These are phyloP conservation scores for Boletus sp. DNA, from an alignment of 768 basidiomycete genomes.

Conservation along the genomic window DNA sequence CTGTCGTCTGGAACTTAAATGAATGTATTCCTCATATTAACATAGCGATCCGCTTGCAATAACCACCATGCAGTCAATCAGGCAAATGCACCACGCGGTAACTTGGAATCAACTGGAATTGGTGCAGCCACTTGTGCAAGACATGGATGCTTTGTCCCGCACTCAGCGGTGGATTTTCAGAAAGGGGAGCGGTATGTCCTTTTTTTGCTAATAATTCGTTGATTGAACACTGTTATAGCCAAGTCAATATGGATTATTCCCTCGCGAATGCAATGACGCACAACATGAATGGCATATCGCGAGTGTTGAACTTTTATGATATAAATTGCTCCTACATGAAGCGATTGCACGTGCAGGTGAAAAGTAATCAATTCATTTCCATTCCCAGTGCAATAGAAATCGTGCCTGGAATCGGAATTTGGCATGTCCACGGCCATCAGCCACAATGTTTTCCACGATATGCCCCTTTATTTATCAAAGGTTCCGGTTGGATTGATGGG, in stretches of 20 bases:
- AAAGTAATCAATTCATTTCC: not conserved
- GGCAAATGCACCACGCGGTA: too few relatives aligned
- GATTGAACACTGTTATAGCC: too few relatives aligned
- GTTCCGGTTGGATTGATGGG: not conserved
- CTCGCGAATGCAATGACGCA: too few relatives aligned
- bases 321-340: constrained; percentile 13
- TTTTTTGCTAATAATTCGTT: too few relatives aligned
- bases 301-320: not conserved
- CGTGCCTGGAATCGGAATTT: constrained; percentile 19
- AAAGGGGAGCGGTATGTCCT: not conserved
- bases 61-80: constrained; percentile 1
- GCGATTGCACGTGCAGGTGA: not conserved
- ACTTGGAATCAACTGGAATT: constrained; percentile 1
- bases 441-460: constrained; percentile 19
- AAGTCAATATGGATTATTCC: constrained; percentile 11
- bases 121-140: not conserved
- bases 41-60: not conserved
- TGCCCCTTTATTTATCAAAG: not conserved
- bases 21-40: not conserved
- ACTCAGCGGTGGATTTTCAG: not conserved
- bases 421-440: constrained; percentile 28
- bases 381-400: not conserved
- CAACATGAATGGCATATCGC: too few relatives aligned
- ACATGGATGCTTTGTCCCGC: constrained; percentile 2
- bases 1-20: not conserved